phyloP scores from a whole-genome alignment of 345 rosid genomes.

The Rhizophora apiculata region DNA sequence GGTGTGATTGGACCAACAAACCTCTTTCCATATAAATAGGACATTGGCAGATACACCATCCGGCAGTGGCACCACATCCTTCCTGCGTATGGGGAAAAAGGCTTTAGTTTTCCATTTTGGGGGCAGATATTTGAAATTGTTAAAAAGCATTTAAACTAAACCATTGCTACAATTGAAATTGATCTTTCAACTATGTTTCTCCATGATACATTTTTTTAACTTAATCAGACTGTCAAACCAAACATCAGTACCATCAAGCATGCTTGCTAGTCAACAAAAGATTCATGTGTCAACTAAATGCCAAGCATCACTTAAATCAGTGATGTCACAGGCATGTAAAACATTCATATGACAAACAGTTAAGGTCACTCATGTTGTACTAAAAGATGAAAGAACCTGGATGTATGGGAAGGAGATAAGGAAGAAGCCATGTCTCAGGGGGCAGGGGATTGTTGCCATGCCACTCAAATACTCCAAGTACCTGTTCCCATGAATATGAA shows the following conservation, averaged over 20 bases:
- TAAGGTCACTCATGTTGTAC: too few species aligned
- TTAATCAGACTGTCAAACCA: too few species aligned
- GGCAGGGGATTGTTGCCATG: constrained; percentile 96
- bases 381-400: constrained; percentile 56
- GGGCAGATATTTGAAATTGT: not conserved
- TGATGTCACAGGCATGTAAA: too few species aligned
- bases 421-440: constrained; percentile 98
- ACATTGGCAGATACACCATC: constrained; percentile 99
- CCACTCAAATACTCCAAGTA: constrained; percentile 95
- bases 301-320: too few species aligned
- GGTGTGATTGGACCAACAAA: constrained; percentile 94
- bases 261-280: too few species aligned
- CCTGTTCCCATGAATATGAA: constrained; percentile 45
- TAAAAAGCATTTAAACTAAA: not conserved
- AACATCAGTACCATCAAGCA: too few species aligned
- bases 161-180: too few species aligned
- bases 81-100: constrained; percentile 44
- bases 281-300: too few species aligned
- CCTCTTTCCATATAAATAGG: constrained; percentile 88
- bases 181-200: too few species aligned
- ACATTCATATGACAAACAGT: too few species aligned
- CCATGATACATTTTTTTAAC: too few species aligned
- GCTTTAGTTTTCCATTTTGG: not conserved
- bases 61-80: constrained; percentile 99
- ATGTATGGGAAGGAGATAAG: constrained; percentile 76